phyloP scores from a whole-genome alignment of 2,329 filamentous ascomycete species.

The Penicillium sp. region DNA sequence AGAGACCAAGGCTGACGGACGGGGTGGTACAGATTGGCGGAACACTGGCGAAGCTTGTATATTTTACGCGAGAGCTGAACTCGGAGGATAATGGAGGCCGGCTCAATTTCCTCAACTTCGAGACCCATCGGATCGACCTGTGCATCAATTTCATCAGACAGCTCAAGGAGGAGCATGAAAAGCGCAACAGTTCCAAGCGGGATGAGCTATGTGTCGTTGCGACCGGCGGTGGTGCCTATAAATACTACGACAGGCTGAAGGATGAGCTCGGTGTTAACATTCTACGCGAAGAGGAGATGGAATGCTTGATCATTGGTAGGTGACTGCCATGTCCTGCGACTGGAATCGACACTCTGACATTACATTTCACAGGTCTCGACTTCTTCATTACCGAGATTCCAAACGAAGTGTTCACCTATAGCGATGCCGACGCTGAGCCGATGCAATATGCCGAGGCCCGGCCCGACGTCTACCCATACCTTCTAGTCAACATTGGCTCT shows the following conservation, averaged over 20 bases:
- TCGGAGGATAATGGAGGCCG: conserved; percentile 80
- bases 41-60: conserved; percentile 93
- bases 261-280: conserved; percentile 84
- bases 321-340: conserved; percentile 1
- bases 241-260: conserved; percentile 90
- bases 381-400: conserved; percentile 99
- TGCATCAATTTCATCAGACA: conserved; percentile 90
- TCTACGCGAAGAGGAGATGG: conserved; percentile 94
- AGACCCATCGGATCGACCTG: conserved; percentile 90
- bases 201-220: conserved; percentile 88
- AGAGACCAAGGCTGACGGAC: neutral
- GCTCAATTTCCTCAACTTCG: conserved; percentile 93
- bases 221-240: conserved; percentile 92
- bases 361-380: conserved; percentile 69
- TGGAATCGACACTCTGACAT: neutral
- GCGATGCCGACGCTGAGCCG: conserved; percentile 77
- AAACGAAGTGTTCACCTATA: conserved; percentile 95
- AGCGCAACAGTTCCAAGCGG: conserved; percentile 68
- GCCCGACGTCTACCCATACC: conserved; percentile 89
- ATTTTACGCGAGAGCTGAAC: conserved; percentile 87
- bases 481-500: conserved; percentile 96
- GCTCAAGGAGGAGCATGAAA: conserved; percentile 78
- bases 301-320: conserved; percentile 89
- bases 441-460: conserved; percentile 82
- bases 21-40: conserved; percentile 74